Evolutionary conservation across 108 stramenopile species (phyloP).

Genomic region (Nannochloropsis oceanica): DNA sequence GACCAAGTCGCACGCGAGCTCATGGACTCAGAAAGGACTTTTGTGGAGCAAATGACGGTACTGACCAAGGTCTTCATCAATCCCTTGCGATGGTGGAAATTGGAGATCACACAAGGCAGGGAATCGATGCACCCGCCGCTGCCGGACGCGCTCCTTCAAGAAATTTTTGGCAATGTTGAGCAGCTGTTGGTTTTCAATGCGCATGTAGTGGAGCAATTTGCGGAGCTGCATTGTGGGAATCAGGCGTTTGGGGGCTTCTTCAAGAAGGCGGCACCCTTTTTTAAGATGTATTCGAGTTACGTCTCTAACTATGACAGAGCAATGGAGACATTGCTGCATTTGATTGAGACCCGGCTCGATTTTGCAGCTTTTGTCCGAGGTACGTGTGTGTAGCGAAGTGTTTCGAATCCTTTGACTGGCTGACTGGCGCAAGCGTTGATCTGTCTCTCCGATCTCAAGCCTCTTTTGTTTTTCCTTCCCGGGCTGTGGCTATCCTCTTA

Average conservation of each 20-base stretch:
- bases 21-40: not conserved
- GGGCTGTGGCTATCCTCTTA: too few species aligned
- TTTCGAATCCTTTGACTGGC: too few species aligned
- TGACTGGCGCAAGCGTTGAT: too few species aligned
- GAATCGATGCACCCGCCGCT: not conserved
- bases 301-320: constrained; percentile 14
- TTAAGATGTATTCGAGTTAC: constrained; percentile 25
- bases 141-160: not conserved
- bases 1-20: constrained; percentile 3
- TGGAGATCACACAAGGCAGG: not conserved
- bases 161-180: constrained; percentile 4
- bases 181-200: constrained; percentile 6
- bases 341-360: not conserved
- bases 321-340: not conserved
- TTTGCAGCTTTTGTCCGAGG: not conserved
- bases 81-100: constrained; percentile 2
- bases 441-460: too few species aligned
- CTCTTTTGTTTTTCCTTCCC: too few species aligned
- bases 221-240: not conserved
- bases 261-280: constrained; percentile 4
- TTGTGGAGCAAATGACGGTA: not conserved
- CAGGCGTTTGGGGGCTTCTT: not conserved
- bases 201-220: not conserved
- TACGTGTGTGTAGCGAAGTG: not conserved
- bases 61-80: not conserved